Evolutionary conservation across 2,329 filamentous ascomycete species (phyloP).

Genomic region (Alternaria angustiovoidea): DNA sequence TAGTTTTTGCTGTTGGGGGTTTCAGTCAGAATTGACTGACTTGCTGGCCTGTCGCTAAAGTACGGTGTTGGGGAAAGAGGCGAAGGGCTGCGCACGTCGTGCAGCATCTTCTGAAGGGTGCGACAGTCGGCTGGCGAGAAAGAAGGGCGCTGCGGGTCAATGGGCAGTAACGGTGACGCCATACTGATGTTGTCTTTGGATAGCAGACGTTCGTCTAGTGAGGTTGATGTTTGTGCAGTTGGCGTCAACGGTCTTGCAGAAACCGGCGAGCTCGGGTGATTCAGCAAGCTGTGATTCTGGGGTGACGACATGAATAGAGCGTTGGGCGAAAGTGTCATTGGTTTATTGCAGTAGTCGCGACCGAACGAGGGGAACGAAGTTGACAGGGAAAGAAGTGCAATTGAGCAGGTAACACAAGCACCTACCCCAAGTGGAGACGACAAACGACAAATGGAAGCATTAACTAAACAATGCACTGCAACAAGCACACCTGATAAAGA

Average conservation of each 20-base stretch:
- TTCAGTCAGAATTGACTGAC: background rate
- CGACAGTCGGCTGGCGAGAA: slow-evolving; percentile 23
- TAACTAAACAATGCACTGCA: background rate
- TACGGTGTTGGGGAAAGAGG: background rate
- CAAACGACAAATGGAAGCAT: slow-evolving; percentile 8
- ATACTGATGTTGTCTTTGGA: background rate
- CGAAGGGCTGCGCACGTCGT: slow-evolving; percentile 9
- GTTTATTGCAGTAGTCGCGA: background rate
- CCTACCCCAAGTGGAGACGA: background rate
- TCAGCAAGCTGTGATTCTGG: slow-evolving; percentile 1
- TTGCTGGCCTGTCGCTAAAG: background rate
- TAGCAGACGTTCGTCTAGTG: background rate
- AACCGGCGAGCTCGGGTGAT: background rate
- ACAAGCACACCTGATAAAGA: background rate
- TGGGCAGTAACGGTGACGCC: background rate
- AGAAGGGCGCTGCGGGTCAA: background rate
- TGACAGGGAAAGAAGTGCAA: background rate
- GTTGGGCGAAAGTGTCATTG: background rate
- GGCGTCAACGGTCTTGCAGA: background rate
- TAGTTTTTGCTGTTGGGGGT: background rate
- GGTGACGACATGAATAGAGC: background rate
- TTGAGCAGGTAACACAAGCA: background rate
- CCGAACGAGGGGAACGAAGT: background rate
- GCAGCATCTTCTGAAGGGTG: slow-evolving; percentile 19
- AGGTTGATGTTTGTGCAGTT: background rate